Conservation (phyloP, 2,329 filamentous ascomycete species). For the Sporothrix variecibatus region DNA sequence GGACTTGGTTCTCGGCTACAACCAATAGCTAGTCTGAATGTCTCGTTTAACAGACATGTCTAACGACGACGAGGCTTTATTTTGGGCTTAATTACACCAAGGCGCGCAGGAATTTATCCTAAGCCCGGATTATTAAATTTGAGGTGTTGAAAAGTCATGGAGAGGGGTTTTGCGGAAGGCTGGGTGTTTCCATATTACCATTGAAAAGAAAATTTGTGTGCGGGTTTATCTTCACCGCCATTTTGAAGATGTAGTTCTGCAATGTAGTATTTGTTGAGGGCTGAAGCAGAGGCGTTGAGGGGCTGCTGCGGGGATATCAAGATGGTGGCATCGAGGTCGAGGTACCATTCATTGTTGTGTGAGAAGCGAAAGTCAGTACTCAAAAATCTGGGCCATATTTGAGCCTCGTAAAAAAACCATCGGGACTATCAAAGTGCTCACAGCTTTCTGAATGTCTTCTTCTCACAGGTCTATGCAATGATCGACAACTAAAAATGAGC, state of each 20-base stretch:
- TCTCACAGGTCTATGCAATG: neutral
- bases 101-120: too few species aligned
- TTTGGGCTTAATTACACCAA: too few species aligned
- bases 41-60: neutral
- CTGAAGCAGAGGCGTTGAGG: neutral
- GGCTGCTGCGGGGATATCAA: neutral
- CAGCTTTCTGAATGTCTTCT: neutral
- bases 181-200: neutral
- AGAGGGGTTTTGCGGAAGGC: neutral
- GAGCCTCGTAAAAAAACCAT: too few species aligned
- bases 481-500: neutral
- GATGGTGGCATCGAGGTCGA: neutral
- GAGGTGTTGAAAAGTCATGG: neutral
- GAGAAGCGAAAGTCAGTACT: neutral
- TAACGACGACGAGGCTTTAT: neutral
- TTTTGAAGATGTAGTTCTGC: neutral
- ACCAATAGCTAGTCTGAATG: neutral
- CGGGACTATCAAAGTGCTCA: too few species aligned
- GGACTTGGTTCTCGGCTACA: neutral
- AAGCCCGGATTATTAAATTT: too few species aligned
- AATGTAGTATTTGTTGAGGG: slow-evolving; percentile 5
- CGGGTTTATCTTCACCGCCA: neutral
- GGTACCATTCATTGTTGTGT: neutral
- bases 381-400: too few species aligned
- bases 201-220: neutral